A percentile compares a stretch with the other conserved stretches of the same genome.
Evolutionary conservation across 148 eudicot genomes (phyloP).

Genomic region (Amaranthus palmeri): DNA sequence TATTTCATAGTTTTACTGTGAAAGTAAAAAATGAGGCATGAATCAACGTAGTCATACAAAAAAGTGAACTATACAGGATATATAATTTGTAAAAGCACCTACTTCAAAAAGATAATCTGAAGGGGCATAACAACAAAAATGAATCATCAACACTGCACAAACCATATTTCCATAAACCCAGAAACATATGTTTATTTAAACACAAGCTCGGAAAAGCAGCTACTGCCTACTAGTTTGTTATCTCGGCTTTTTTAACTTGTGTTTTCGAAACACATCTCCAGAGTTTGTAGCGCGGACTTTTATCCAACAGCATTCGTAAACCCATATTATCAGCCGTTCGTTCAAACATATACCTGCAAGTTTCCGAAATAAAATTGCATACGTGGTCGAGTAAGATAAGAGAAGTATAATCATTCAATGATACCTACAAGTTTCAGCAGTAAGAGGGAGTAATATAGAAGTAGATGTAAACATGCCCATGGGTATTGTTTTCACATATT

Average conservation of each 20-base stretch:
- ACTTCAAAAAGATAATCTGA: constrained; percentile 22
- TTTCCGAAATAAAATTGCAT: too few species aligned
- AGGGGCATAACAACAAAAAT: constrained; percentile 15
- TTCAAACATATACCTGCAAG: constrained; percentile 72
- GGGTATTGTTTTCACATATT: too few species aligned
- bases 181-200: constrained; percentile 18
- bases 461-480: too few species aligned
- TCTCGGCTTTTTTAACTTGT: constrained; percentile 31
- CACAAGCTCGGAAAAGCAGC: constrained; percentile 23
- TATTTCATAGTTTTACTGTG: constrained; percentile 11
- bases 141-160: constrained; percentile 27
- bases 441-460: too few species aligned
- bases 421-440: background rate
- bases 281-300: constrained; percentile 50
- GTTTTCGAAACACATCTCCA: constrained; percentile 62
- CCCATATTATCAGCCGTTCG: constrained; percentile 55
- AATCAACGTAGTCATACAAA: constrained; percentile 23
- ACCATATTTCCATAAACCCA: constrained; percentile 23
- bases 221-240: constrained; percentile 15
- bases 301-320: constrained; percentile 68
- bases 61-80: constrained; percentile 31
- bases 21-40: constrained; percentile 7
- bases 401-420: background rate
- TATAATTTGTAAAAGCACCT: constrained; percentile 17
- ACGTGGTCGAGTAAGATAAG: background rate